Evolutionary conservation across 2,329 filamentous ascomycete genomes (phyloP).

Genomic region (Aspergillus uvarum): DNA sequence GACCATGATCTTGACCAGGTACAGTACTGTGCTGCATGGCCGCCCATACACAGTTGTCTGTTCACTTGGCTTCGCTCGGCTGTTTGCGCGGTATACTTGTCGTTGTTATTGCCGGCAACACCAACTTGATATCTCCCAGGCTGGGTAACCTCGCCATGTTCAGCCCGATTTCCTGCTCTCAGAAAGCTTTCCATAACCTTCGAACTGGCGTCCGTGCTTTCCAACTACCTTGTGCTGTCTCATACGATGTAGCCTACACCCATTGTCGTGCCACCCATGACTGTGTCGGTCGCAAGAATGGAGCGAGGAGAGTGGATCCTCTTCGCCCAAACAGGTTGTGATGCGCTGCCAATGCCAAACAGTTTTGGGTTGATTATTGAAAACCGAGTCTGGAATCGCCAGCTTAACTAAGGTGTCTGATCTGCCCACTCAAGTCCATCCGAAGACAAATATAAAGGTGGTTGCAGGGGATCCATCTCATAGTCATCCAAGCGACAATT

Average conservation of each 20-base stretch:
- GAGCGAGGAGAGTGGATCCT: background rate
- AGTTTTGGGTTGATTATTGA: background rate
- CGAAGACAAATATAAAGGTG: background rate
- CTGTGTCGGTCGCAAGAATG: background rate
- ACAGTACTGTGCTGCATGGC: background rate
- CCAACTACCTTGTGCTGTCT: background rate
- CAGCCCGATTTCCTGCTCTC: background rate
- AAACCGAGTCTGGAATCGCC: background rate
- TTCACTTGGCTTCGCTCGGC: background rate
- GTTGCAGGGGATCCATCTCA: no score
- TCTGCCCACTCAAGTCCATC: background rate
- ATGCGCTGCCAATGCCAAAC: background rate
- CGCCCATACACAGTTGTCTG: background rate
- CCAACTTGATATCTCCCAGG: background rate
- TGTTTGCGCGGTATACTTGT: background rate
- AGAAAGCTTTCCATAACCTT: background rate
- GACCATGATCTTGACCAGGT: background rate
- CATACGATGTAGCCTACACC: background rate
- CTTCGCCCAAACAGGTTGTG: background rate
- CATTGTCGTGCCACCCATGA: background rate
- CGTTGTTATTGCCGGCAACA: background rate
- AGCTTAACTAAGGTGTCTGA: conserved; percentile 1
- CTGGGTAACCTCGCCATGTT: background rate
- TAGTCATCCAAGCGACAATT: no score
- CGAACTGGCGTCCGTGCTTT: background rate